Percentiles rank a stretch among this genome's conserved stretches.
Evolutionary conservation across 768 basidiomycete species (phyloP).

Genomic region (Rickenella mellea): DNA sequence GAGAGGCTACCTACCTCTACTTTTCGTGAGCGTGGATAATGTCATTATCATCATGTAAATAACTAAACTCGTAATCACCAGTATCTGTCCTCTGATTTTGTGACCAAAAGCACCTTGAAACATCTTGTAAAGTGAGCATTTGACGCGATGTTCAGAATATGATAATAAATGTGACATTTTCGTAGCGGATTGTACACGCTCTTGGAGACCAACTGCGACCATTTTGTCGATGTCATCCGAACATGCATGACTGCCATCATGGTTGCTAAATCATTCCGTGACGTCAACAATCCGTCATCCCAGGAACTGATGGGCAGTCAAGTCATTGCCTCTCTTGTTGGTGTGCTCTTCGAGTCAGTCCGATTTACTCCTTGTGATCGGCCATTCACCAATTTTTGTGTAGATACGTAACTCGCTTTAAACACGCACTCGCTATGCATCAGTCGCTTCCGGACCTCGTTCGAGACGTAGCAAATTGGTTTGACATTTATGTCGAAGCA

Average conservation of each 20-base stretch:
- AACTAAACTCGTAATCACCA: slow-evolving; percentile 12
- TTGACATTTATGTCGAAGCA: slow-evolving; percentile 15
- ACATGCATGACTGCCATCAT: slow-evolving; percentile 26
- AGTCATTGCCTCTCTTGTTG: slow-evolving; percentile 35
- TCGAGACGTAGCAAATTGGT: slow-evolving; percentile 12
- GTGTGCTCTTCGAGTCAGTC: slow-evolving; percentile 43
- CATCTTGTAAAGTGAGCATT: slow-evolving; percentile 39
- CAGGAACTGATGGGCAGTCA: slow-evolving; percentile 25
- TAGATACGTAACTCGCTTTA: slow-evolving; percentile 21
- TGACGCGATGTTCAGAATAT: not conserved
- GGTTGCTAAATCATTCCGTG: slow-evolving; percentile 22
- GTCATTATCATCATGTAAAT: not conserved
- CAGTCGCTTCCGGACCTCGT: slow-evolving; percentile 12
- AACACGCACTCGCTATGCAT: slow-evolving; percentile 13
- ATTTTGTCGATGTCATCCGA: slow-evolving; percentile 30
- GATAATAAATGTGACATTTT: not conserved
- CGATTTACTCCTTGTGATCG: not conserved
- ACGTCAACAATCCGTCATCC: slow-evolving; percentile 9
- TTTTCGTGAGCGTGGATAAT: slow-evolving; percentile 28
- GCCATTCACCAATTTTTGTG: not conserved
- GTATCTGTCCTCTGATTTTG: slow-evolving; percentile 52
- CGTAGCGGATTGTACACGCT: slow-evolving; percentile 34
- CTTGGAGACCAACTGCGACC: slow-evolving; percentile 35
- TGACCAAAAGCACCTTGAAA: slow-evolving; percentile 45
- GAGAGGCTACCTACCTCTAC: slow-evolving; percentile 40